Conservation (phyloP, 345 rosid genomes). For the Mercurialis annua region DNA sequence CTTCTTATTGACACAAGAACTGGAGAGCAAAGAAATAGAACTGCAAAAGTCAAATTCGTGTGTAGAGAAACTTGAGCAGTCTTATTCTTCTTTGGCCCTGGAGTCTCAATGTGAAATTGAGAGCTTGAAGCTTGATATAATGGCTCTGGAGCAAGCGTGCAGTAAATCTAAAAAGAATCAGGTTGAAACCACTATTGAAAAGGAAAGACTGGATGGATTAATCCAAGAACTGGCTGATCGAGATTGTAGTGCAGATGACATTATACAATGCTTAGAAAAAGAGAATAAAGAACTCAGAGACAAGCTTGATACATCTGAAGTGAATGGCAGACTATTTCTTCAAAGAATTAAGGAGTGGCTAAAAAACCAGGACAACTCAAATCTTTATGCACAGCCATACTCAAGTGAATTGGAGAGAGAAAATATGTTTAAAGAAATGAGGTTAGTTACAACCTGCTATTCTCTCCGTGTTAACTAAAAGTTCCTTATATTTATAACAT, state of each 20-base stretch:
- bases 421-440: conserved; percentile 25
- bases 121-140: conserved; percentile 74
- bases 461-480: conserved; percentile 12
- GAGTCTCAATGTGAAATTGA: conserved; percentile 83
- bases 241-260: conserved; percentile 39
- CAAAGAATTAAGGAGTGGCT: conserved; percentile 38
- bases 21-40: conserved; percentile 60
- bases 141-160: conserved; percentile 52
- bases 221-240: conserved; percentile 47
- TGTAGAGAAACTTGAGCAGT: conserved; percentile 69
- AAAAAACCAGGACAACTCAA: conserved; percentile 30
- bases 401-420: conserved; percentile 24
- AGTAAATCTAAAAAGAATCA: conserved; percentile 47
- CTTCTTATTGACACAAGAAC: conserved; percentile 45
- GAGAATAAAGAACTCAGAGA: conserved; percentile 54
- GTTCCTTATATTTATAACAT: conserved; percentile 9
- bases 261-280: conserved; percentile 34
- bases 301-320: conserved; percentile 34
- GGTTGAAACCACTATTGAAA: conserved; percentile 55
- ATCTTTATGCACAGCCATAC: conserved; percentile 21
- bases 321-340: conserved; percentile 28
- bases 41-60: conserved; percentile 41
- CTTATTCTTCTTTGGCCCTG: conserved; percentile 49
- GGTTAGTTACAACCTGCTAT: conserved; percentile 27
- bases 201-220: conserved; percentile 35